These are phyloP conservation scores for Crucibulum parvulum DNA, from an alignment of 1,284 basidiomycete species.

Conservation along the genomic window DNA sequence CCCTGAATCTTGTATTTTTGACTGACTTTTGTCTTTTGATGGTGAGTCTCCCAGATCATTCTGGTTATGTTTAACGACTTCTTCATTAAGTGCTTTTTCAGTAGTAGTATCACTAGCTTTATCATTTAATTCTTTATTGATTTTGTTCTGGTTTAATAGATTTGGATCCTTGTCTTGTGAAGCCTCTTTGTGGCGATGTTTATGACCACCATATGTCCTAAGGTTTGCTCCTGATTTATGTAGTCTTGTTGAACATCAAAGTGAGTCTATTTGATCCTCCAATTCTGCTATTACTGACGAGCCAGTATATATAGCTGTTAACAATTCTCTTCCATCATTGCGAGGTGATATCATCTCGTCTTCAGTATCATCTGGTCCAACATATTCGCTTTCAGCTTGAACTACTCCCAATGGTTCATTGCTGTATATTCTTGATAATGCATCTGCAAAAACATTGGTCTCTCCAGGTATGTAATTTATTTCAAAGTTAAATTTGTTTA, in stretches of 20 bases:
- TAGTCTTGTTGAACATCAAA: too few relatives aligned
- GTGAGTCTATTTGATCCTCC: too few relatives aligned
- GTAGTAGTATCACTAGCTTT: too few relatives aligned
- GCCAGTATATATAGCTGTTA: not conserved
- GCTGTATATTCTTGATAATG: slow-evolving; percentile 24
- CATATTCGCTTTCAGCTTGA: slow-evolving; percentile 25
- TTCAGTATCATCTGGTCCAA: not conserved
- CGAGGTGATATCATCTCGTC: not conserved
- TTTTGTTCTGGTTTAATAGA: too few relatives aligned
- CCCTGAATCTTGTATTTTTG: not conserved
- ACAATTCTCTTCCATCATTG: not conserved
- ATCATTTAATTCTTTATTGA: too few relatives aligned
- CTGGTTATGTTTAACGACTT: not conserved
- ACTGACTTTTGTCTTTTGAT: not conserved
- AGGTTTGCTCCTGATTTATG: too few relatives aligned
- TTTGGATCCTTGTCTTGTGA: too few relatives aligned
- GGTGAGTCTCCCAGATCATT: not conserved
- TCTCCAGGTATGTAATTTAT: slow-evolving; percentile 22
- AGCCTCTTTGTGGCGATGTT: too few relatives aligned
- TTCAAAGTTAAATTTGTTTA: slow-evolving; percentile 21
- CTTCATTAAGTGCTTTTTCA: not conserved
- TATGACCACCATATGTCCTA: too few relatives aligned
- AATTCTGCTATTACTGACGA: too few relatives aligned
- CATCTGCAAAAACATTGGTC: slow-evolving; percentile 24
- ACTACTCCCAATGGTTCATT: slow-evolving; percentile 29